Evolutionary conservation across 1,139 yeast genomes (phyloP).

Genomic region (Wickerhamomyces sp.): DNA sequence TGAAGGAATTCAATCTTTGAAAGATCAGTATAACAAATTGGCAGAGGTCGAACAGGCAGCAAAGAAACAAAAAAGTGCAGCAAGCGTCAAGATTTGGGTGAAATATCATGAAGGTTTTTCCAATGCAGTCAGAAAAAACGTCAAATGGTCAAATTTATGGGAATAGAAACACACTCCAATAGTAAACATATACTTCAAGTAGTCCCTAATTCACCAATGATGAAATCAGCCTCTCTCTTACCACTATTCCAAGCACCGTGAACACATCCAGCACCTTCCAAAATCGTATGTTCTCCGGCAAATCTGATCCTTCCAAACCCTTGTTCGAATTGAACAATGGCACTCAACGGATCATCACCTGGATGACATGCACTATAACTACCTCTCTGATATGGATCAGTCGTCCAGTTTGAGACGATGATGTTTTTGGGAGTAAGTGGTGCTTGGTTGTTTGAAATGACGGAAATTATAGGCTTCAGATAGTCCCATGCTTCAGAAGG

Average conservation of each 20-base stretch:
- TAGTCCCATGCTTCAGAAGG: constrained; percentile 38
- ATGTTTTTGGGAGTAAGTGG: constrained; percentile 42
- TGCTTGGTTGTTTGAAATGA: constrained; percentile 14
- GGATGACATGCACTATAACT: constrained; percentile 67
- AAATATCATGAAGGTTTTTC: constrained; percentile 92
- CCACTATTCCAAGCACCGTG: constrained; percentile 79
- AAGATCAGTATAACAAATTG: constrained; percentile 27
- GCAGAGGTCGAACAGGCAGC: constrained; percentile 16
- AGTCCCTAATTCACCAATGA: constrained; percentile 22
- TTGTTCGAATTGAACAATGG: constrained; percentile 48
- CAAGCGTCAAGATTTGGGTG: constrained; percentile 65
- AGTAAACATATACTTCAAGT: too few species aligned
- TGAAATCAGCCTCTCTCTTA: constrained; percentile 53
- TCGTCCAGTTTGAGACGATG: constrained; percentile 64
- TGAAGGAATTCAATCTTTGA: constrained; percentile 29
- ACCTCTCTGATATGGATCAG: constrained; percentile 64
- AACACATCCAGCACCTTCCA: constrained; percentile 80
- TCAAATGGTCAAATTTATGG: constrained; percentile 78
- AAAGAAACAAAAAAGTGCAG: constrained; percentile 13
- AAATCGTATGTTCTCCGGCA: constrained; percentile 80
- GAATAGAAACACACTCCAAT: too few species aligned
- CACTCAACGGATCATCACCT: constrained; percentile 62
- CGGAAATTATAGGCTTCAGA: constrained; percentile 36
- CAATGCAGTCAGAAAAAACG: constrained; percentile 84
- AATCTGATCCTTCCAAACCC: constrained; percentile 60